phyloP scores from a whole-genome alignment of 2,329 filamentous ascomycete genomes.

The Neofusicoccum cordaticola region DNA sequence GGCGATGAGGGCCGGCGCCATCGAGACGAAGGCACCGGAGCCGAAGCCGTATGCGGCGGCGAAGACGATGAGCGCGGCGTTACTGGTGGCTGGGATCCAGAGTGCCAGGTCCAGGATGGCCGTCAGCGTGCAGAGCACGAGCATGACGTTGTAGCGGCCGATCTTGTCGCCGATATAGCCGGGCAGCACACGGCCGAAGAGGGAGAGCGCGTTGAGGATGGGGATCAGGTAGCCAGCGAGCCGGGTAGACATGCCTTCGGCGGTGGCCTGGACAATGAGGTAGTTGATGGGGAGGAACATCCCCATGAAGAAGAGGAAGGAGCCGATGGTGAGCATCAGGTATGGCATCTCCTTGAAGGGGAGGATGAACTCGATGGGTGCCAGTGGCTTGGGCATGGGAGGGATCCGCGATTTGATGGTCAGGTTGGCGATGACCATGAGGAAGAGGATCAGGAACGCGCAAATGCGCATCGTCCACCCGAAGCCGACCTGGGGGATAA shows the following conservation, averaged over 20 bases:
- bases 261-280: conserved; percentile 42
- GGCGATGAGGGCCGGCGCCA: conserved; percentile 63
- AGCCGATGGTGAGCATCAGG: conserved; percentile 27
- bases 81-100: conserved; percentile 50
- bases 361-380: conserved; percentile 28
- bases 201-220: conserved; percentile 48
- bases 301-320: conserved; percentile 53
- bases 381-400: conserved; percentile 33
- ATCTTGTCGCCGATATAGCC: conserved; percentile 53
- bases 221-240: conserved; percentile 55
- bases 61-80: conserved; percentile 62
- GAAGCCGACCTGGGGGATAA: conserved; percentile 54
- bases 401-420: conserved; percentile 50
- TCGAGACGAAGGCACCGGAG: conserved; percentile 63
- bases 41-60: conserved; percentile 67
- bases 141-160: conserved; percentile 55
- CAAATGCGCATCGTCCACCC: conserved; percentile 57
- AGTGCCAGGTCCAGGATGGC: conserved; percentile 53
- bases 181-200: conserved; percentile 54
- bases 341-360: conserved; percentile 33
- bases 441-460: conserved; percentile 60
- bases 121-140: conserved; percentile 43
- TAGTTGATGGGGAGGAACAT: conserved; percentile 59
- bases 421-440: conserved; percentile 51
- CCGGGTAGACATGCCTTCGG: conserved; percentile 46